Base-by-base conservation (phyloP, 306 rosid species). In the Castanopsis chinensis region DNA sequence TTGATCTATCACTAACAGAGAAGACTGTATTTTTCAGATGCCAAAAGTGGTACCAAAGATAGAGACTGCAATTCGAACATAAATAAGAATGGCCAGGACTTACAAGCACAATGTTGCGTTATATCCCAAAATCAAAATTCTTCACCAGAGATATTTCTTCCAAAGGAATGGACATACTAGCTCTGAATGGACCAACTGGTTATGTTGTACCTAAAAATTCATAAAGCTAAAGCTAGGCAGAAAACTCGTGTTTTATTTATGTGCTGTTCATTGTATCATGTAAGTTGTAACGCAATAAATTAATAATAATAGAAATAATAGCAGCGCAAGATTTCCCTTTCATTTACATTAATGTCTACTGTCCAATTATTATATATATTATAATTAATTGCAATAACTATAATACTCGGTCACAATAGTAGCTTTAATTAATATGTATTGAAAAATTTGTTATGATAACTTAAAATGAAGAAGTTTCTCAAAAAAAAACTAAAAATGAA, bases 91-190 rank as follows among this genome's bases (percentile, higher is more conserved):
- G 84, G 76, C 12, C 54, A 83, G 19, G 88, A 88, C 6, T 43
- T 85, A 60, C 4, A 86, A 10, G 43, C 83, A 18, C 84, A 86
- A 65, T 85, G 86, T 76, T 77, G 77, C 70, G 75, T 86, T 77
- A 79, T 86, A 64, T 80, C 92, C n/a, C 86, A 86, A 45, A 84
- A 74, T 73, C 81, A 74, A 77, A 87, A 7, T 77, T 81, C 79
- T 20, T 81, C 84, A 1, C 86, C 85, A 7, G 91, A 85, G 20
- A 72, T 87, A 69, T 91, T 83, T 82, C 96, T 93, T 80, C 98
- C 98, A 41, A 88, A 91, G 79, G 98, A 93, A 71, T 93, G 96
- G 98, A 91, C 92, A 32, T 93, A 91, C 69, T 92, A 87, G 43
- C 61, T 27, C 52, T 5, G 18, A 61, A 77, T 30, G 73, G 77